A percentile compares a stretch with the other conserved stretches of the same genome.
Evolutionary conservation across 495 filamentous ascomycete genomes (phyloP).

Genomic region (Cercophora scortea): DNA sequence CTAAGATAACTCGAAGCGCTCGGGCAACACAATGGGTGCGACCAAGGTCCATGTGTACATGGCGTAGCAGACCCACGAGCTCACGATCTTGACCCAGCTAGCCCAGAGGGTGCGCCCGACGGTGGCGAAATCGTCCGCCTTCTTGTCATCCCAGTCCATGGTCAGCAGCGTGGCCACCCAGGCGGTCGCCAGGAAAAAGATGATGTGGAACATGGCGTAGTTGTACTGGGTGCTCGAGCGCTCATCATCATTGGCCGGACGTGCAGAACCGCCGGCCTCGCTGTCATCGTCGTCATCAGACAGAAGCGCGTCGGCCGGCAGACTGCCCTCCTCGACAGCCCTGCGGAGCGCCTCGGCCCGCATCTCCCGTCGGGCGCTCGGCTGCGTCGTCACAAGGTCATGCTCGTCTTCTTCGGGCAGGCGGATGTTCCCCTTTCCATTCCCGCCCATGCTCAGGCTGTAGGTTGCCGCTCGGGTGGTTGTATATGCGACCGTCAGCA

Average conservation of each 20-base stretch:
- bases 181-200: slow-evolving; percentile 91
- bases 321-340: slow-evolving; percentile 81
- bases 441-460: slow-evolving; percentile 70
- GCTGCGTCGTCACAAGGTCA: slow-evolving; percentile 84
- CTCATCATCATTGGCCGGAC: slow-evolving; percentile 75
- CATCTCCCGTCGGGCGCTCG: slow-evolving; percentile 76
- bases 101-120: slow-evolving; percentile 96
- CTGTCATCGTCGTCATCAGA: slow-evolving; percentile 72
- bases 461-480: slow-evolving; percentile 95
- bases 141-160: slow-evolving; percentile 60
- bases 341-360: slow-evolving; percentile 82
- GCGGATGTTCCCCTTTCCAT: slow-evolving; percentile 46
- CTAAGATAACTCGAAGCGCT: slow-evolving; percentile 60
- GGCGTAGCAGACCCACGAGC: slow-evolving; percentile 91
- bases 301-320: slow-evolving; percentile 85
- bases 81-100: slow-evolving; percentile 98
- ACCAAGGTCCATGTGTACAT: slow-evolving; percentile 91
- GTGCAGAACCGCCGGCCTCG: slow-evolving; percentile 44
- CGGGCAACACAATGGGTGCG: slow-evolving; percentile 78
- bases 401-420: slow-evolving; percentile 63
- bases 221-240: slow-evolving; percentile 85
- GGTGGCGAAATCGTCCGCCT: slow-evolving; percentile 68
- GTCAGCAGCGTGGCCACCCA: slow-evolving; percentile 94
- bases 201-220: slow-evolving; percentile 94
- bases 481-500: slow-evolving; percentile 95